Conservation (phyloP, 2,329 filamentous ascomycete genomes). For the Coniochaeta sp. region DNA sequence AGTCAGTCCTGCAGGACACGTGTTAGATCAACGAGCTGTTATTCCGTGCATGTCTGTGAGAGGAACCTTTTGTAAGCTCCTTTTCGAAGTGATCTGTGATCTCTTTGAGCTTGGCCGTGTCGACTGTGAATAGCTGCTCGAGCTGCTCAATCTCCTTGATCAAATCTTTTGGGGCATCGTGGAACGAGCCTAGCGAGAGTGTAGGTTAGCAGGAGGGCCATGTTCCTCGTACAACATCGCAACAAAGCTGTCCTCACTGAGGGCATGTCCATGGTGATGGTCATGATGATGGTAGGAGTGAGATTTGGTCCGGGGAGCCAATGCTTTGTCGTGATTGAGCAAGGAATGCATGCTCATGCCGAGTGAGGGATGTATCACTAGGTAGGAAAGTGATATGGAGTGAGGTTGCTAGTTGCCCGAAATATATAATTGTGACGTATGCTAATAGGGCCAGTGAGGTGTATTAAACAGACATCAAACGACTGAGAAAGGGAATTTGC, state of each 20-base stretch:
- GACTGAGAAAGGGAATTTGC: background rate
- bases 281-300: conserved; percentile 7
- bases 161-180: conserved; percentile 82
- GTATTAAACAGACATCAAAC: background rate
- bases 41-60: background rate
- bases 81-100: conserved; percentile 85
- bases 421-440: background rate
- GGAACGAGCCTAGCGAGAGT: conserved; percentile 66
- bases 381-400: background rate
- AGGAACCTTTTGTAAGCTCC: conserved; percentile 76
- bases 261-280: background rate
- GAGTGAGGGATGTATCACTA: background rate
- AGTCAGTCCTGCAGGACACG: conserved; percentile 55
- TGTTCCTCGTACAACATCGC: background rate
- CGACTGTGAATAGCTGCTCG: conserved; percentile 77
- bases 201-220: background rate
- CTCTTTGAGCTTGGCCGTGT: conserved; percentile 72
- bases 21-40: conserved; percentile 5
- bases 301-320: conserved; percentile 7
- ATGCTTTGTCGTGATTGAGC: background rate
- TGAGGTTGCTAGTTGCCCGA: background rate
- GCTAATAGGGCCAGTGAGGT: background rate
- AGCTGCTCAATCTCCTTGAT: conserved; percentile 72
- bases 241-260: background rate
- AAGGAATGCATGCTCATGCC: background rate